Percentiles rank a stretch among this genome's conserved stretches.
phyloP scores from a whole-genome alignment of 2,329 filamentous ascomycete genomes.

The Fusarium equiseti region DNA sequence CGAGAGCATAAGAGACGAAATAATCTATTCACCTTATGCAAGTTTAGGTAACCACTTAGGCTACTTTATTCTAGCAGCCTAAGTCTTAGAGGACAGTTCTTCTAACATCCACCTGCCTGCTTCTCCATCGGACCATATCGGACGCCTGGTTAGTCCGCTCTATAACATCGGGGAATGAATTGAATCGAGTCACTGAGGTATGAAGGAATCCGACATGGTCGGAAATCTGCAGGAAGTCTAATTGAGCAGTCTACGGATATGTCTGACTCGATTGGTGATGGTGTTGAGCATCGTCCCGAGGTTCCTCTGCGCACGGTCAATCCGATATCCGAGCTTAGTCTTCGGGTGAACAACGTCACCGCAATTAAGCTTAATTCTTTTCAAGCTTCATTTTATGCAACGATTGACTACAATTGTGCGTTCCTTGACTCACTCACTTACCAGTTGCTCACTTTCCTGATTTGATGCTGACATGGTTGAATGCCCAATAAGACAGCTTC shows the following conservation, averaged over 20 bases:
- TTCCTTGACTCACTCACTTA: neutral
- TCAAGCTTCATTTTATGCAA: slow-evolving; percentile 15
- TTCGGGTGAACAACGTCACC: neutral
- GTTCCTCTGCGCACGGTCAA: neutral
- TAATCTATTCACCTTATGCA: too few relatives aligned
- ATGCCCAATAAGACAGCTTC: neutral
- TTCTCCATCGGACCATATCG: neutral
- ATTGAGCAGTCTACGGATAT: neutral
- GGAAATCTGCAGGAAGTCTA: neutral
- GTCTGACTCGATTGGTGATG: neutral
- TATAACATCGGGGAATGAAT: neutral
- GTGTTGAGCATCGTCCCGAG: neutral
- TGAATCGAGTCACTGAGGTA: too few relatives aligned
- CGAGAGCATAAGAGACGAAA: too few relatives aligned
- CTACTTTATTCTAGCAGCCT: too few relatives aligned
- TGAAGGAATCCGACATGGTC: neutral
- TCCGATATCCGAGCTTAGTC: neutral
- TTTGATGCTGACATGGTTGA: neutral
- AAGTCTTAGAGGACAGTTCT: too few relatives aligned
- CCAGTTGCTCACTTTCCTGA: neutral
- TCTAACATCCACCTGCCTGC: neutral
- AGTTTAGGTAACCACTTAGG: too few relatives aligned
- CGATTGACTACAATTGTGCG: neutral
- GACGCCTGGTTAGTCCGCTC: neutral
- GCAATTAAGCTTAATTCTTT: slow-evolving; percentile 27